These are phyloP conservation scores for Aspergillus floridensis DNA, from an alignment of 2,329 filamentous ascomycete species.

Conservation along the genomic window DNA sequence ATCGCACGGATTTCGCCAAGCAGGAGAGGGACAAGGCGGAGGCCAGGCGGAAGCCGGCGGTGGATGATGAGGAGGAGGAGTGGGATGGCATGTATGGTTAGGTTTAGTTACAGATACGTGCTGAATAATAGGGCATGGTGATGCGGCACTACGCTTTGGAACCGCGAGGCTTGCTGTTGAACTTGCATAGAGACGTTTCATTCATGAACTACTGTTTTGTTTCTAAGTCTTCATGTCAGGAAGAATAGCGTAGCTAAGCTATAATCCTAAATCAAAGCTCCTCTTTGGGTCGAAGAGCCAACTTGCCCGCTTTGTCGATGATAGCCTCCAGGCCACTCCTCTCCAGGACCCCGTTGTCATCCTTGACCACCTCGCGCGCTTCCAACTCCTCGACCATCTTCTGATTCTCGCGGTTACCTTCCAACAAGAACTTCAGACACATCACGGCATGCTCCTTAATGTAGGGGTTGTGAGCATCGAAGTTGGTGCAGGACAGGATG, in stretches of 20 bases:
- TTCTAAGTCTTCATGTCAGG: neutral
- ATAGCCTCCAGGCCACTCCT: constrained; percentile 44
- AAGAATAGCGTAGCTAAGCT: too few relatives aligned
- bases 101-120: neutral
- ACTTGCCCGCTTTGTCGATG: constrained; percentile 43
- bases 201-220: neutral
- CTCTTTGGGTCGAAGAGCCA: constrained; percentile 40
- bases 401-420: constrained; percentile 52
- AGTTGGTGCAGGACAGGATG: constrained; percentile 82
- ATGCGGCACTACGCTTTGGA: neutral
- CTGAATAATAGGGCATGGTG: neutral
- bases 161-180: too few relatives aligned
- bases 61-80: constrained; percentile 46
- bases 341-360: constrained; percentile 41
- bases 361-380: constrained; percentile 43
- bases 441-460: constrained; percentile 89
- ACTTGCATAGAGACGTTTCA: neutral
- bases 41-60: constrained; percentile 48
- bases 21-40: constrained; percentile 51
- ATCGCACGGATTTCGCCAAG: constrained; percentile 59
- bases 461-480: constrained; percentile 91
- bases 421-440: constrained; percentile 71
- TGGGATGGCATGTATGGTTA: constrained; percentile 51
- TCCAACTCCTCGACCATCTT: constrained; percentile 52
- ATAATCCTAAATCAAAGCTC: neutral